phyloP scores from a whole-genome alignment of 139 green algal genomes.

The Picochlorum costavermella region DNA sequence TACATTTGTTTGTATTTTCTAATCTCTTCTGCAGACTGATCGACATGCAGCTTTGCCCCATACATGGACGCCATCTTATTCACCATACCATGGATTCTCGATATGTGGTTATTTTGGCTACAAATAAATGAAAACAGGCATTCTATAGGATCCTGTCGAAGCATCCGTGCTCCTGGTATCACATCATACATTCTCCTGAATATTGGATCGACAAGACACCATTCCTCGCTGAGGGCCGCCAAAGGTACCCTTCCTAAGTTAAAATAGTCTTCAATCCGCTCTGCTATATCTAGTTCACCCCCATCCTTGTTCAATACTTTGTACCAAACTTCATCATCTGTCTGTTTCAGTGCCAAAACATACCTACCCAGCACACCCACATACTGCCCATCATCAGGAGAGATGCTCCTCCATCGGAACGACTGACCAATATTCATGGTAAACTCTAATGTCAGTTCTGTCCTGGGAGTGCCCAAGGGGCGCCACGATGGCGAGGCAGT shows the following conservation, averaged over 20 bases:
- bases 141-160: constrained; percentile 87
- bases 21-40: neutral
- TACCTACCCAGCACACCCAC: constrained; percentile 68
- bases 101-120: constrained; percentile 95
- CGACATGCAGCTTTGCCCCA: constrained; percentile 47
- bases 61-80: constrained; percentile 68
- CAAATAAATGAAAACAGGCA: constrained; percentile 95
- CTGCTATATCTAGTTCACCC: constrained; percentile 14
- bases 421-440: constrained; percentile 73
- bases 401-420: constrained; percentile 65
- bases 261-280: constrained; percentile 71
- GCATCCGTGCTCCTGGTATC: constrained; percentile 62
- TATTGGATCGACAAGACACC: constrained; percentile 39
- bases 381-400: constrained; percentile 32
- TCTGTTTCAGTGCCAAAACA: constrained; percentile 60
- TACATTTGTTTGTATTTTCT: neutral
- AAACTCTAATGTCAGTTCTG: constrained; percentile 61
- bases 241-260: constrained; percentile 50
- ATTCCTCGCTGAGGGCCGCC: constrained; percentile 34
- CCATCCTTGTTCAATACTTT: constrained; percentile 46
- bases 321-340: constrained; percentile 55
- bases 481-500: too few relatives aligned
- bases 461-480: constrained; percentile 27
- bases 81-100: constrained; percentile 82
- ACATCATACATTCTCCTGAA: constrained; percentile 46